Base-by-base conservation (phyloP, 805 yeast species). In the Ogataea pilisensis region DNA sequence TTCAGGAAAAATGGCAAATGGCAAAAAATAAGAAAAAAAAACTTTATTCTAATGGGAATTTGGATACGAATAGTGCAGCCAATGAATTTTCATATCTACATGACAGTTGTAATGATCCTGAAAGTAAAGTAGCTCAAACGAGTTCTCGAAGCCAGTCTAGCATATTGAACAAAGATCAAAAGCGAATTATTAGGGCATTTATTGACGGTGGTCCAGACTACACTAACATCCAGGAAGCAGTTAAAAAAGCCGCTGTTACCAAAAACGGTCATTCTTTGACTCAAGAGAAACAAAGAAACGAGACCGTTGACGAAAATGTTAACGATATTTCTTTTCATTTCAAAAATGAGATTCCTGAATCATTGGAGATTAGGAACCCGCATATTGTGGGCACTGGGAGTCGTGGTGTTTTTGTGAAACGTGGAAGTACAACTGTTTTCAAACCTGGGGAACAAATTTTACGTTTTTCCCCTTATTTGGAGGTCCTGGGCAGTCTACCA, bases 401-500 rank as follows among this genome's bases (percentile, higher is more conserved):
- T 22, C 11, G 26, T 22, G 26, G 26, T 22, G 7, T 22, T 22
- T 22, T 11, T 2, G 30, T n/a, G n/a, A n/a, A n/a, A n/a, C n/a
- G n/a, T n/a, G n/a, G n/a, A n/a, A n/a, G n/a, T n/a, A n/a, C n/a
- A n/a, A n/a, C n/a, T n/a, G n/a, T n/a, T n/a, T n/a, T n/a, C n/a
- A n/a, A n/a, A n/a, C n/a, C 45, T 28, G 44, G 42, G 8, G 44
- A 38, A 16, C 38, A 22, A 12, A 41, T 47, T 6, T 12, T 21
- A 20, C 37, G 28, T 11, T 44, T 44, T 25, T 22, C 20, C 12
- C 53, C 49, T 19, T 25, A 14, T 6, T 28, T 46, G 17, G 50
- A 45, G 37, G 51, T 48, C 8, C 39, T 32, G 17, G 49, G n/a
- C n/a, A n/a, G n/a, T n/a, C n/a, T n/a, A n/a, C 39, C 29, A 36